Evolutionary conservation across 768 basidiomycete genomes (phyloP).

Genomic region (Phlebiopsis gigantea): DNA sequence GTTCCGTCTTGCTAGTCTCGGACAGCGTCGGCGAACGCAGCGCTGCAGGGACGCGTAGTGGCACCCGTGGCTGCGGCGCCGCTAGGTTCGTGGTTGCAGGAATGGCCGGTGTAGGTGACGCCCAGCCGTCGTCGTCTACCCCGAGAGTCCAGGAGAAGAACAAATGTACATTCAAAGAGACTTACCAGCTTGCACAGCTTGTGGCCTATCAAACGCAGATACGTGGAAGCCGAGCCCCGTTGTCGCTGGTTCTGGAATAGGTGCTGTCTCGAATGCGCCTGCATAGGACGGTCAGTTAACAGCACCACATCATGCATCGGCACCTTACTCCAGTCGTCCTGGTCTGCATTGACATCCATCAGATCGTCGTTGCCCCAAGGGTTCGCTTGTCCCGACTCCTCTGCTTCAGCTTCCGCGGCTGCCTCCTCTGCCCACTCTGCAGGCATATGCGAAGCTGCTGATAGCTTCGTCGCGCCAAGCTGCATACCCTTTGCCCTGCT

Average conservation of each 20-base stretch:
- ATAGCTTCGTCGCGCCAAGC: constrained; percentile 54
- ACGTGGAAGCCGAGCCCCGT: not conserved
- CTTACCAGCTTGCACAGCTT: not conserved
- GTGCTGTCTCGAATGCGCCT: constrained; percentile 31
- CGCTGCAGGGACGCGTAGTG: constrained; percentile 1
- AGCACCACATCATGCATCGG: not conserved
- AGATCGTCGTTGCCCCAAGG: constrained; percentile 77
- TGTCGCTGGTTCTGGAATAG: constrained; percentile 20
- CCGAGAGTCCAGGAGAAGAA: not conserved
- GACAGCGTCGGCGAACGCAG: constrained; percentile 18
- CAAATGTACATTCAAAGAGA: not conserved
- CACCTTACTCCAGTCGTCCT: constrained; percentile 88
- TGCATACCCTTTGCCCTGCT: constrained; percentile 57
- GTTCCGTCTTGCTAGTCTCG: constrained; percentile 14
- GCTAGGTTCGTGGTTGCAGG: not conserved
- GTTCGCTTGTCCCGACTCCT: constrained; percentile 28
- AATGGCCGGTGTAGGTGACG: not conserved
- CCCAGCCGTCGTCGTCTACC: constrained; percentile 7
- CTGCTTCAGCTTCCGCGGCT: constrained; percentile 36
- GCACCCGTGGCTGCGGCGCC: not conserved
- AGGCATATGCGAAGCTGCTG: constrained; percentile 27
- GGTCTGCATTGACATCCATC: constrained; percentile 91
- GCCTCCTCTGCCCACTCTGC: constrained; percentile 57
- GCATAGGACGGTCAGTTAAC: not conserved
- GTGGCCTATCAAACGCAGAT: not conserved